A percentile compares a stretch with the other conserved stretches of the same genome.
Conservation (phyloP, 345 rosid species). For the Euphorbia tirucalli region DNA sequence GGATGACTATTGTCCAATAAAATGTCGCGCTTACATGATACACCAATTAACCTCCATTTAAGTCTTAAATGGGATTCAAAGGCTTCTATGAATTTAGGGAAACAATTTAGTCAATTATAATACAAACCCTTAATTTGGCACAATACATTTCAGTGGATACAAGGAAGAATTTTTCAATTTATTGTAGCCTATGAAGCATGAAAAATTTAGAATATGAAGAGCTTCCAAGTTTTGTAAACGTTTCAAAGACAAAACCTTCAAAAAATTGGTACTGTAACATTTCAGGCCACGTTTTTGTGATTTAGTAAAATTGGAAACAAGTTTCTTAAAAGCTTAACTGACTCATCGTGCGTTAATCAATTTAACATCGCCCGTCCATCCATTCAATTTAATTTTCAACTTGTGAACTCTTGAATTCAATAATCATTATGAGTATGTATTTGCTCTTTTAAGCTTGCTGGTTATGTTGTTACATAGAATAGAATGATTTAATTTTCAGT, state of each 20-base stretch:
- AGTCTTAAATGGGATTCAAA: background rate
- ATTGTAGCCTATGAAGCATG: no score
- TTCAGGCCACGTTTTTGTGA: background rate
- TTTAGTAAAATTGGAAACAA: no score
- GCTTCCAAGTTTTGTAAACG: background rate
- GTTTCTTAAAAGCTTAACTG: background rate
- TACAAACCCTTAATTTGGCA: slow-evolving; percentile 1
- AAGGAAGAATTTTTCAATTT: no score
- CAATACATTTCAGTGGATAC: background rate
- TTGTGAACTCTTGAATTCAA: background rate
- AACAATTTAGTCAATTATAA: background rate
- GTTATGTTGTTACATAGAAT: background rate
- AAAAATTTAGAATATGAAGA: no score
- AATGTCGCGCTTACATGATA: background rate
- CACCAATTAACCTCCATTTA: slow-evolving; percentile 1
- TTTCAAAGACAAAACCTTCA: background rate
- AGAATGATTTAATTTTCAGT: background rate
- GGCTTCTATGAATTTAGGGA: background rate
- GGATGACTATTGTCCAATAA: background rate
- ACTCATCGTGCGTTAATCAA: background rate
- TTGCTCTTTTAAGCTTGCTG: background rate
- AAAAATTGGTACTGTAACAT: background rate
- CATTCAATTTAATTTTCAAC: background rate
- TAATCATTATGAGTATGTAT: background rate
- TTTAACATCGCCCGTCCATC: background rate